Percentiles rank a stretch among this genome's conserved stretches.
phyloP scores from a whole-genome alignment of 2,329 filamentous ascomycete species.

The Lachnum nothofagi region DNA sequence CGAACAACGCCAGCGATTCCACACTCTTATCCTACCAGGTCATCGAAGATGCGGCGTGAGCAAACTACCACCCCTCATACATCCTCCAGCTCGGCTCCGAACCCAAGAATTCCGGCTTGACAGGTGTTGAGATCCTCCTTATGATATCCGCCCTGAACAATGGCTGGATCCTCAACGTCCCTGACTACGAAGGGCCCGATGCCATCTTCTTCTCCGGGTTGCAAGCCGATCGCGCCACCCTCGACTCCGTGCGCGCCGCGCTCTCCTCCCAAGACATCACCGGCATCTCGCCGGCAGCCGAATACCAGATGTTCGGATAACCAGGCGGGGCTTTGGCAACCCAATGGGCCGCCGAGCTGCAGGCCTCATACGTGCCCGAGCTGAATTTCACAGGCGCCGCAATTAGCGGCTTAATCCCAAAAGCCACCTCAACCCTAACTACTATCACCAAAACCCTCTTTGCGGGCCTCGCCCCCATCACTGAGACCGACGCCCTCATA shows the following conservation, averaged over 20 bases:
- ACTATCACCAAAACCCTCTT: conserved; percentile 31
- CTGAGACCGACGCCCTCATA: too few relatives aligned
- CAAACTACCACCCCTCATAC: conserved; percentile 7
- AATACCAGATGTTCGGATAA: too few relatives aligned
- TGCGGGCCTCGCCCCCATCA: conserved; percentile 26
- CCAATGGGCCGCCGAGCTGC: conserved; percentile 49
- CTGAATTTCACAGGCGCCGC: conserved; percentile 45
- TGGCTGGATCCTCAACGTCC: conserved; percentile 11
- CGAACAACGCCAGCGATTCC: background rate
- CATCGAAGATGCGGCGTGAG: conserved; percentile 3
- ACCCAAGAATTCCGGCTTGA: background rate
- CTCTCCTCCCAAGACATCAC: background rate
- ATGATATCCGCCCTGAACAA: background rate
- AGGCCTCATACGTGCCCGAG: conserved; percentile 48
- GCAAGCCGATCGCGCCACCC: conserved; percentile 5
- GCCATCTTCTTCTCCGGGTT: conserved; percentile 7
- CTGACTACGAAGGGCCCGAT: conserved; percentile 12
- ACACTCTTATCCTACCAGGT: conserved; percentile 5
- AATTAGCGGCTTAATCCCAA: conserved; percentile 44
- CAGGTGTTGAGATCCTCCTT: background rate
- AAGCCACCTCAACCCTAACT: conserved; percentile 36
- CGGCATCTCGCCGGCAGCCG: too few relatives aligned
- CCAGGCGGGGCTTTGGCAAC: conserved; percentile 48
- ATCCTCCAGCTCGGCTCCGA: conserved; percentile 1
- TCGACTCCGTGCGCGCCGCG: conserved; percentile 12